Evolutionary conservation across 192 early-diverging fungal species (phyloP).

Genomic region (Gonapodya prolifera): DNA sequence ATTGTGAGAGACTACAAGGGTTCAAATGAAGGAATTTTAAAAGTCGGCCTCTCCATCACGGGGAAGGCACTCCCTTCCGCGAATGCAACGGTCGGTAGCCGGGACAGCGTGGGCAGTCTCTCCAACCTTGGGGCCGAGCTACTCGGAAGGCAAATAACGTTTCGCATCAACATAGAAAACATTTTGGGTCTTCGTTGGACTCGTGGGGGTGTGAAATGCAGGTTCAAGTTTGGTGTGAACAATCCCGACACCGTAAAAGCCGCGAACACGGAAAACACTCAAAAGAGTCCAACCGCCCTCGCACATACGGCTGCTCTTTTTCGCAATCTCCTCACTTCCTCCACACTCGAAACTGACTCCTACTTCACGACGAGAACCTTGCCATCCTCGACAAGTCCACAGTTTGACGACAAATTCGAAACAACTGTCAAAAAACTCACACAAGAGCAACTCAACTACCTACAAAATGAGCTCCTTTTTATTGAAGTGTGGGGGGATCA

Average conservation of each 20-base stretch:
- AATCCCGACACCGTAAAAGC: not conserved
- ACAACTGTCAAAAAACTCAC: not conserved
- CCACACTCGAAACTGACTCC: not conserved
- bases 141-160: not conserved
- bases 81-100: not conserved
- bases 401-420: not conserved
- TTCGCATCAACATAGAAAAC: not conserved
- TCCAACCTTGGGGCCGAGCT: not conserved
- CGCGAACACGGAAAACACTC: not conserved
- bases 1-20: not conserved
- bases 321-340: not conserved
- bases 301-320: not conserved
- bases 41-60: not conserved
- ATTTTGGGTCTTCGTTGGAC: not conserved
- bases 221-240: not conserved
- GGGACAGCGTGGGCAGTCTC: not conserved
- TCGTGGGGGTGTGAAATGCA: not conserved
- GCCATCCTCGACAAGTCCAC: not conserved
- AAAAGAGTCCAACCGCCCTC: too few relatives aligned
- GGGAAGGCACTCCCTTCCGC: not conserved
- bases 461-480: not conserved
- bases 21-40: not conserved
- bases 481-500: not conserved
- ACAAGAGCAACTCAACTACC: not conserved
- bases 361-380: not conserved